Evolutionary conservation across 345 rosid genomes (phyloP).

Genomic region (Hypericum androsaemum): DNA sequence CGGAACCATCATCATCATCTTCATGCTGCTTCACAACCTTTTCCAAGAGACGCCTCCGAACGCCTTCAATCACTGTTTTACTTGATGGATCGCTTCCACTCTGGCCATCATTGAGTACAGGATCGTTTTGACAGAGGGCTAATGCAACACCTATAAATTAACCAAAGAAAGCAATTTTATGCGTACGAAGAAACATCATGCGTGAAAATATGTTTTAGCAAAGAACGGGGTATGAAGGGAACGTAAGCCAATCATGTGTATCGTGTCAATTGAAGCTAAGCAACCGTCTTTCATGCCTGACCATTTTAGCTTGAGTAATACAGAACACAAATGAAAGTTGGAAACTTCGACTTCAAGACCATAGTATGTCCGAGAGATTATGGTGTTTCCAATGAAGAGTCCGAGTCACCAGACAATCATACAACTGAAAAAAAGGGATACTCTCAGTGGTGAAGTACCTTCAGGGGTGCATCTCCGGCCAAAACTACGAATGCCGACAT

Average conservation of each 20-base stretch:
- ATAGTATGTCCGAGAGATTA: too few relatives aligned
- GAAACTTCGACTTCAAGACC: too few relatives aligned
- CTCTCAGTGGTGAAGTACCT: slow-evolving; percentile 32
- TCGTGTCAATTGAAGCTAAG: too few relatives aligned
- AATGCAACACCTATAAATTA: slow-evolving; percentile 70
- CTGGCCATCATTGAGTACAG: slow-evolving; percentile 85
- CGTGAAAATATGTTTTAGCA: not conserved
- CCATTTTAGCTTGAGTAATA: too few relatives aligned
- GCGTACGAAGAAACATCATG: slow-evolving; percentile 1
- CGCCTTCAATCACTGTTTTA: slow-evolving; percentile 74
- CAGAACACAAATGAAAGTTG: too few relatives aligned
- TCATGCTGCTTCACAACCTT: slow-evolving; percentile 80
- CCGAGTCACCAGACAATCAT: too few relatives aligned
- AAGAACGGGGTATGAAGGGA: too few relatives aligned
- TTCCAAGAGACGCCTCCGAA: slow-evolving; percentile 66
- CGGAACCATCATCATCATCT: slow-evolving; percentile 58
- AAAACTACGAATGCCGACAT: slow-evolving; percentile 70
- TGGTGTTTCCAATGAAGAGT: too few relatives aligned
- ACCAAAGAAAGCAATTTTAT: not conserved
- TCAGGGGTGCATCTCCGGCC: slow-evolving; percentile 93
- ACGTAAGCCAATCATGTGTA: too few relatives aligned
- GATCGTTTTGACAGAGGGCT: slow-evolving; percentile 86
- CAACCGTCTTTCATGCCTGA: too few relatives aligned
- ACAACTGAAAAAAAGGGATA: slow-evolving; percentile 1
- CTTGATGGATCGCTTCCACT: slow-evolving; percentile 59